A percentile compares a stretch with the other conserved stretches of the same genome.
Conservation (phyloP, 805 yeast genomes). For the Tetrapisispora iriomotensis region DNA sequence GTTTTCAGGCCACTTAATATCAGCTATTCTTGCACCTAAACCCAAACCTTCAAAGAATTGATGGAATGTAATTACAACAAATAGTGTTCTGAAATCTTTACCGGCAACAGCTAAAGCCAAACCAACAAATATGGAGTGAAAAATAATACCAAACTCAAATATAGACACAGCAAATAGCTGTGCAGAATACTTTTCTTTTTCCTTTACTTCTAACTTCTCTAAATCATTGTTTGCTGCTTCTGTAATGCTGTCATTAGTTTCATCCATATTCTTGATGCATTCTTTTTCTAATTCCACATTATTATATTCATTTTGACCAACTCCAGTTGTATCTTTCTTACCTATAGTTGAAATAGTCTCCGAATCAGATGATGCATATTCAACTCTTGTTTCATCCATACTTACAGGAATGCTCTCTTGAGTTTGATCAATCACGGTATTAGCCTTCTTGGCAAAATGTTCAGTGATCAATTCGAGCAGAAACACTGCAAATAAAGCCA, state of each 20-base stretch:
- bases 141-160: slow-evolving; percentile 62
- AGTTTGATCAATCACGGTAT: slow-evolving; percentile 13
- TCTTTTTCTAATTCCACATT: too few species aligned
- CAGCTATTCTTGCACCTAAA: slow-evolving; percentile 59
- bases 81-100: slow-evolving; percentile 53
- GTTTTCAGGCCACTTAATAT: slow-evolving; percentile 43
- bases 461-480: slow-evolving; percentile 40
- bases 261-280: too few species aligned
- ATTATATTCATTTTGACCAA: too few species aligned
- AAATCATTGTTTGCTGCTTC: slow-evolving; percentile 10
- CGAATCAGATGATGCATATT: too few species aligned
- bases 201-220: slow-evolving; percentile 7
- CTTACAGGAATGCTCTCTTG: neutral
- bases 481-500: slow-evolving; percentile 38
- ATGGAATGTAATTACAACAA: slow-evolving; percentile 60
- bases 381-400: too few species aligned
- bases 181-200: slow-evolving; percentile 42
- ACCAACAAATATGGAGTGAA: slow-evolving; percentile 71
- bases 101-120: slow-evolving; percentile 55
- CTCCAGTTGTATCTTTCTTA: too few species aligned
- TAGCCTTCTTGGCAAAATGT: slow-evolving; percentile 34
- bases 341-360: too few species aligned
- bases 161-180: slow-evolving; percentile 48
- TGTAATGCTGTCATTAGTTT: slow-evolving; percentile 8
- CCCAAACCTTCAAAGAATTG: slow-evolving; percentile 77